phyloP scores from a whole-genome alignment of 805 yeast species.

The Blastobotrys terrestris region DNA sequence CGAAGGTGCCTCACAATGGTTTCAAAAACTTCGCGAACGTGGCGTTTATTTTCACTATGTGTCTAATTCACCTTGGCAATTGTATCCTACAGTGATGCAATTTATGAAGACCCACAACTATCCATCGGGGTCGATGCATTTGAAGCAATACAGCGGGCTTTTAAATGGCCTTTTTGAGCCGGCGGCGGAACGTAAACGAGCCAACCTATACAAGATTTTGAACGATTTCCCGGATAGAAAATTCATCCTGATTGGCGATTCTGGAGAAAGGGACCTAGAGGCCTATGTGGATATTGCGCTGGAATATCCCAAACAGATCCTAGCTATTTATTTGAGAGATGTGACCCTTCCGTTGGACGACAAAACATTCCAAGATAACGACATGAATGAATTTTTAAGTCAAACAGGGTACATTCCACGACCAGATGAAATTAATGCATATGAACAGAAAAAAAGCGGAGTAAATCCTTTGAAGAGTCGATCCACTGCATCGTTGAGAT shows the following conservation, averaged over 20 bases:
- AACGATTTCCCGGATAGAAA: constrained; percentile 69
- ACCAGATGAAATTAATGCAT: constrained; percentile 24
- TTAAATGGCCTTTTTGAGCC: constrained; percentile 82
- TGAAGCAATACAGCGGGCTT: constrained; percentile 81
- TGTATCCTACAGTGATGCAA: constrained; percentile 53
- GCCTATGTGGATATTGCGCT: constrained; percentile 73
- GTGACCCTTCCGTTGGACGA: constrained; percentile 39
- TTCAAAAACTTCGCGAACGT: constrained; percentile 40
- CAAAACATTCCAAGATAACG: constrained; percentile 22
- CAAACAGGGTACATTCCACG: constrained; percentile 26
- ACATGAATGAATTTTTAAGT: constrained; percentile 11
- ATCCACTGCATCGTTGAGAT: not conserved
- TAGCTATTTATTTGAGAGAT: constrained; percentile 75
- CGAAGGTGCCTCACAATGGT: constrained; percentile 73
- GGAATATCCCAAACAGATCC: constrained; percentile 53
- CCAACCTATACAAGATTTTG: constrained; percentile 55
- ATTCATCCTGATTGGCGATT: constrained; percentile 86
- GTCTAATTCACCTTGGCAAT: constrained; percentile 92
- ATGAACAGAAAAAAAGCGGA: not conserved
- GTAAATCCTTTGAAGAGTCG: not conserved
- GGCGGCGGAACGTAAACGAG: constrained; percentile 70
- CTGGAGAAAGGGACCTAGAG: constrained; percentile 93
- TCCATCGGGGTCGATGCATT: constrained; percentile 78
- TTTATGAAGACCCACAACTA: constrained; percentile 51
- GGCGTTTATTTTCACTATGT: constrained; percentile 79